Percentiles rank a stretch among this genome's conserved stretches.
Evolutionary conservation across 441 rosid genomes (phyloP).

Genomic region (Erodium texanum): DNA sequence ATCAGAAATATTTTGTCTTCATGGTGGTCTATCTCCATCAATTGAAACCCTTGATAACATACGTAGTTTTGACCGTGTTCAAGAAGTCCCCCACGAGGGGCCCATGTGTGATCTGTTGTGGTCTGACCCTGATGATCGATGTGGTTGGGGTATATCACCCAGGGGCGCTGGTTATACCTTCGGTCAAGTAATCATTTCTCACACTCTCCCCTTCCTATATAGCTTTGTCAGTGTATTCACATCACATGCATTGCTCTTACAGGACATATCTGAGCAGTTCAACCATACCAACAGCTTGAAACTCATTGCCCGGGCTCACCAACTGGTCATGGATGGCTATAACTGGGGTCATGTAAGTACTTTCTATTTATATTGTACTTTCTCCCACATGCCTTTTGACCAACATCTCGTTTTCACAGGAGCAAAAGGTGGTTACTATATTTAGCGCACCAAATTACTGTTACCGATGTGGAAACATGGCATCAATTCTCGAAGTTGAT

Average conservation of each 20-base stretch:
- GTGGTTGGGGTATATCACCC: constrained; percentile 98
- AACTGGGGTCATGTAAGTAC: constrained; percentile 86
- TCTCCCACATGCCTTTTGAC: background rate
- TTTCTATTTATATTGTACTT: background rate
- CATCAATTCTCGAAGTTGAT: constrained; percentile 85
- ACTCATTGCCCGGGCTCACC: constrained; percentile 91
- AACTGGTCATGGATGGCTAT: constrained; percentile 93
- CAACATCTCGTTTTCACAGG: constrained; percentile 34
- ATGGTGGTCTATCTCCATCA: constrained; percentile 90
- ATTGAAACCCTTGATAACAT: constrained; percentile 91
- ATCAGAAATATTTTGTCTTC: constrained; percentile 90
- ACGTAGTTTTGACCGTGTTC: constrained; percentile 85
- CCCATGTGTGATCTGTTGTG: constrained; percentile 96
- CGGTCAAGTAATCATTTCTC: constrained; percentile 52
- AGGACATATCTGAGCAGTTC: constrained; percentile 78
- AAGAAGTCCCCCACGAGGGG: constrained; percentile 98
- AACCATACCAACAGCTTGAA: constrained; percentile 79
- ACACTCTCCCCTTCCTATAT: no score
- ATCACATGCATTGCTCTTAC: background rate
- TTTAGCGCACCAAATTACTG: constrained; percentile 45
- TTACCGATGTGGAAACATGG: constrained; percentile 79
- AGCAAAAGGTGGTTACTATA: constrained; percentile 88
- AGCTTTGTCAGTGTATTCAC: background rate
- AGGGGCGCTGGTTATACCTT: constrained; percentile 94
- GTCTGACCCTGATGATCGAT: constrained; percentile 96